Evolutionary conservation across 352 stramenopile species (phyloP).

Genomic region (Phytophthora citricola): DNA sequence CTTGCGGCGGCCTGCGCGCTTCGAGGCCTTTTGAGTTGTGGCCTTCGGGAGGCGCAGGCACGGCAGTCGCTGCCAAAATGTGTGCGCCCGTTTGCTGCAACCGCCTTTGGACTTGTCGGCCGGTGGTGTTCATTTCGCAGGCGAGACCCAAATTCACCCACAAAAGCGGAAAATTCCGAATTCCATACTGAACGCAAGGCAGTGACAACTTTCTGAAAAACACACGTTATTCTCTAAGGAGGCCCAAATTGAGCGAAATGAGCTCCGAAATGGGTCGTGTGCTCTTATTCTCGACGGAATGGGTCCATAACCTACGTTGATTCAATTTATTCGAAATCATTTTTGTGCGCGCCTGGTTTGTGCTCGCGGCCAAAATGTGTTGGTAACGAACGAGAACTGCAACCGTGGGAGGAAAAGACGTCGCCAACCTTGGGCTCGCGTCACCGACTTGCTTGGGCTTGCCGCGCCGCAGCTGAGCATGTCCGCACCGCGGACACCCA

Average conservation of each 20-base stretch:
- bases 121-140: conserved; percentile 17
- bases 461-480: conserved; percentile 8
- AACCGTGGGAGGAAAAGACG: conserved; percentile 18
- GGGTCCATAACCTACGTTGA: neutral
- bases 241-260: neutral
- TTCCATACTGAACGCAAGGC: conserved; percentile 21
- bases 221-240: neutral
- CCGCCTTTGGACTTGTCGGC: neutral
- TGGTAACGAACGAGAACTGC: conserved; percentile 25
- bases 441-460: conserved; percentile 1
- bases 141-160: conserved; percentile 16
- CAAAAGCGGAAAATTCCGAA: conserved; percentile 17
- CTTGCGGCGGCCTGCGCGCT: conserved; percentile 10
- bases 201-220: conserved; percentile 1
- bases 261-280: neutral
- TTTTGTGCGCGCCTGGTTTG: neutral
- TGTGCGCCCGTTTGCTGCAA: conserved; percentile 28
- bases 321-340: conserved; percentile 5
- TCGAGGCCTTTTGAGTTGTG: conserved; percentile 37
- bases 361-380: conserved; percentile 6
- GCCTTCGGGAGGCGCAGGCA: no score
- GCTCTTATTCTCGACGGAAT: conserved; percentile 2
- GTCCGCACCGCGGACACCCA: neutral
- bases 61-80: no score
- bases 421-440: conserved; percentile 3